phyloP scores from a whole-genome alignment of 1,284 basidiomycete species.

The Amylostereum areolatum region DNA sequence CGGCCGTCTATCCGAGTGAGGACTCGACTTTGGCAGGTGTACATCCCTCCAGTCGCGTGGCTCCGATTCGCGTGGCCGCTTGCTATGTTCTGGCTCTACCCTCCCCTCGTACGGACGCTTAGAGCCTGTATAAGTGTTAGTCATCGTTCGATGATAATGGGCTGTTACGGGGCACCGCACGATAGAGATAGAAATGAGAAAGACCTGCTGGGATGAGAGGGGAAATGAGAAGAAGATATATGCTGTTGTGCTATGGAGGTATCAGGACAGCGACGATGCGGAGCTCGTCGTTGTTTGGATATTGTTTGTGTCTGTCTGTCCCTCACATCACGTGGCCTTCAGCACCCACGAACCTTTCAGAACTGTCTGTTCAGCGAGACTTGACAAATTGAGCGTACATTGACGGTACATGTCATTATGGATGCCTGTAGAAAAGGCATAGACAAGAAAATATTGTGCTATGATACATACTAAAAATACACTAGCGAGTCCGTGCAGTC shows the following conservation, averaged over 20 bases:
- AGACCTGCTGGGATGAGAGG: not conserved
- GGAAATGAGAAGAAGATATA: not conserved
- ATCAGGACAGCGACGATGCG: too few relatives aligned
- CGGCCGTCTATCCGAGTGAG: constrained; percentile 21
- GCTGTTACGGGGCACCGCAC: constrained; percentile 77
- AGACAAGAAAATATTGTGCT: not conserved
- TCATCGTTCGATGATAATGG: constrained; percentile 55
- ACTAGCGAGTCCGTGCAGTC: too few relatives aligned
- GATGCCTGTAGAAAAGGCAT: not conserved
- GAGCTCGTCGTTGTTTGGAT: too few relatives aligned
- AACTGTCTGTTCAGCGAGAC: too few relatives aligned
- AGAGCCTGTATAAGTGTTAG: constrained; percentile 77
- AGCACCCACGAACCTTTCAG: too few relatives aligned
- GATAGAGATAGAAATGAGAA: constrained; percentile 36
- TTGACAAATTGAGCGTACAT: too few relatives aligned
- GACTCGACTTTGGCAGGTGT: constrained; percentile 42
- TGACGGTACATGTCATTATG: too few relatives aligned
- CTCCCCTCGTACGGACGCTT: constrained; percentile 70
- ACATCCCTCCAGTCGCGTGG: constrained; percentile 74
- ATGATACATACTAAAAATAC: not conserved
- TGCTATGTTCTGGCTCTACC: constrained; percentile 39
- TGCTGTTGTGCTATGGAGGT: not conserved
- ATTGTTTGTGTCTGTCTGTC: too few relatives aligned
- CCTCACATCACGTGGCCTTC: too few relatives aligned
- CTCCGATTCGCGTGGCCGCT: constrained; percentile 46